Base-by-base conservation (phyloP, 106 monocot genomes). In the Dendrobium officinale region DNA sequence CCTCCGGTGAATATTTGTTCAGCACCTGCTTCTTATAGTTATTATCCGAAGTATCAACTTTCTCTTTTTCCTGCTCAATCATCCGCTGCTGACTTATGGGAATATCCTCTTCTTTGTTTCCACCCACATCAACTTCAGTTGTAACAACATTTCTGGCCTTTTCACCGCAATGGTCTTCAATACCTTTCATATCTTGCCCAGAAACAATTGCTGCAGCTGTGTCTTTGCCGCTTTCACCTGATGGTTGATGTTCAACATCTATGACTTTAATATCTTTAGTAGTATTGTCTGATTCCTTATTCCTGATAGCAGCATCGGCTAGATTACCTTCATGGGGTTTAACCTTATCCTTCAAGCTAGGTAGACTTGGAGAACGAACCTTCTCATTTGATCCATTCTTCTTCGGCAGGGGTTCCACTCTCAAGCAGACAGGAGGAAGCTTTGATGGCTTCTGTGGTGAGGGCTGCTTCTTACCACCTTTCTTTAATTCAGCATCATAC, bases 381-480 rank as follows among this genome's bases (percentile, higher is more conserved):
- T 80, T 75, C 54, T 85, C 88, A 89, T 89, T 93, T 72, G 73
- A 54, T 37, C 8, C 41, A 78, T 85, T 93, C 77, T 83, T 91
- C 73, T 56, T 85, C 13, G 91, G 89, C 72, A 89, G 77, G 2
- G 90, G 90, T 67, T 91, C 89, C 72, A 93, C 84, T 72, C 91
- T 91, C 77, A 93, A 77, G 80, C 93, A 93, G 73, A 93, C 79
- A 85, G 93, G 91, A 40, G 89, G 89, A 19, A 93, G 72, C 77
- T 91, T 93, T 24, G 86, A 82, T 42, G 73, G 10, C 55, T 82
- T 82, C 2, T 1, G 40, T 22, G 66, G 81, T n/a, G 82, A 64
- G 48, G 73, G 22, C 49, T 77, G 70, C 31, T 84, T 81, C 4
- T 72, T 74, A 16, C 37, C 72, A 75, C 26, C 19, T 67, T 78